Base-by-base conservation (phyloP, 768 basidiomycete species). In the Mycena galopus region DNA sequence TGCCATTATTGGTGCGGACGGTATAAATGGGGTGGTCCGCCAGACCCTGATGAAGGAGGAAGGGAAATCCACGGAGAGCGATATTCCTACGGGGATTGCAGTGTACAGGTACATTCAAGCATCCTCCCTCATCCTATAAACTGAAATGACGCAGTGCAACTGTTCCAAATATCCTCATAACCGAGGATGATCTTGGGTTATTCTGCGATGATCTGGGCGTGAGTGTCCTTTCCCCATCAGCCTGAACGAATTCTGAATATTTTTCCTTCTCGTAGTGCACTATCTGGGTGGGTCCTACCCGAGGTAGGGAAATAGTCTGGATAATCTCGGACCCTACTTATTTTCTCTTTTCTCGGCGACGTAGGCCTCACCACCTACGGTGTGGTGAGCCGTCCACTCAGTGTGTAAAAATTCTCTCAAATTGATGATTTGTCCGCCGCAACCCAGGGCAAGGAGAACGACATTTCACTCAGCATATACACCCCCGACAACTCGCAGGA, bases 1-100 rank as follows among this genome's bases (percentile, higher is more conserved):
- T 21, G 70, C 27, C 12, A 60, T 71, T 32, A 60, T 71, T 25
- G 70, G 70, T 19, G 70, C 70, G n/a, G 70, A 71, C 37, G 70
- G 70, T 11, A 37, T 25, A 19, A 19, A n/a, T 1, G 70, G 70
- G 8, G 37, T 71, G 7, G 70, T 71, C 5, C 63, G 70, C 19
- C 30, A 47, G 16, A 19, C 21, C 2, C 29, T 71, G 27, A 61
- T 59, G 44, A 33, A 55, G 57, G 70, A 61, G 27, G 62, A 71
- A 50, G 63, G 16, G 6, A 12, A 17, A 3, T 39, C 50, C 5
- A 17, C 37, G 2, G 51, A 69, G 17, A 32, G 25, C 21, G 60
- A 50, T n/a, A 4, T 10, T 23, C 9, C 25, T 2, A 55, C 53
- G 8, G 68, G 68, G 0, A 11, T 69, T 16, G 50, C 50, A 17